Conservation (phyloP, 2,329 filamentous ascomycete genomes). For the Colletotrichum sansevieriae region DNA sequence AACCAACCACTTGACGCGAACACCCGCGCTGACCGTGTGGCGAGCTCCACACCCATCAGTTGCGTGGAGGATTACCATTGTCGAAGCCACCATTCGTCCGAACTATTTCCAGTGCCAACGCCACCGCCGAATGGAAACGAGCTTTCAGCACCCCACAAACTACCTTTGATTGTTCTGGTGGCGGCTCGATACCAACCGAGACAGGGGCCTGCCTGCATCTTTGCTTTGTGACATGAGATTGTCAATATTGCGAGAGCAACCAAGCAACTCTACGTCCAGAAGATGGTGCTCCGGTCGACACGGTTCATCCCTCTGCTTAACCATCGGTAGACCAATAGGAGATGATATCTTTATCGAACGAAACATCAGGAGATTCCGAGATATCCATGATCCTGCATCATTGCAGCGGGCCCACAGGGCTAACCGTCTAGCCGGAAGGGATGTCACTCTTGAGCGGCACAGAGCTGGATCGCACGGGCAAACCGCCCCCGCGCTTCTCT, state of each 20-base stretch:
- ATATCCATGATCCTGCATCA: slow-evolving; percentile 2
- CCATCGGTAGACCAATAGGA: slow-evolving; percentile 4
- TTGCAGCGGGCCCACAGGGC: slow-evolving; percentile 26
- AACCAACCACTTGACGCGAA: neutral
- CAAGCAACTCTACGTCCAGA: neutral
- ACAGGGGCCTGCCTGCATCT: slow-evolving; percentile 14
- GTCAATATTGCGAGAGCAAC: slow-evolving; percentile 5
- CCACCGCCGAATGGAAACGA: neutral
- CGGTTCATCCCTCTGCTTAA: slow-evolving; percentile 1
- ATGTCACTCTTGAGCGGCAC: slow-evolving; percentile 23
- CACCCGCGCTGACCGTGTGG: neutral
- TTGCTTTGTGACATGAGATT: slow-evolving; percentile 11
- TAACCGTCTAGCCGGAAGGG: slow-evolving; percentile 22
- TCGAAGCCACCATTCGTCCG: neutral
- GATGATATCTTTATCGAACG: neutral
- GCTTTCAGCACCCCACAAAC: neutral
- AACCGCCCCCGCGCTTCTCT: neutral
- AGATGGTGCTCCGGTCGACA: neutral
- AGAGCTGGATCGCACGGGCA: slow-evolving; percentile 10
- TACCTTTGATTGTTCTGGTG: neutral
- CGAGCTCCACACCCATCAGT: neutral
- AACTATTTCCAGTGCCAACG: neutral
- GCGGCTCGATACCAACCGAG: slow-evolving; percentile 10
- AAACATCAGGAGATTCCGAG: neutral
- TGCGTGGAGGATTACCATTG: neutral